These are phyloP conservation scores for Fomitopsis palustris DNA, from an alignment of 1,284 basidiomycete species.

Conservation along the genomic window DNA sequence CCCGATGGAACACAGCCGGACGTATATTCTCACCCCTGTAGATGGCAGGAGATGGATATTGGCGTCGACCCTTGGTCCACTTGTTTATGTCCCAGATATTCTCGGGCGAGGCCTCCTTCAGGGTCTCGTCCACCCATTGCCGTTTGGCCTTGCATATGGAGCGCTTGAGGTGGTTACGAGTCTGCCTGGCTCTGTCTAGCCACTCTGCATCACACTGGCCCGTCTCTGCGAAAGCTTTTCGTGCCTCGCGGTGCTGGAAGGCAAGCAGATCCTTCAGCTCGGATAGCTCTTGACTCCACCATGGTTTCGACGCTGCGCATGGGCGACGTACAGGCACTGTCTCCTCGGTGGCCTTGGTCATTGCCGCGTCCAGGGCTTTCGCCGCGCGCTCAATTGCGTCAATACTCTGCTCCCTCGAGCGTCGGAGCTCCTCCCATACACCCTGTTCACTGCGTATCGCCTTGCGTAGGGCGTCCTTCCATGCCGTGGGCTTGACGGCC, in stretches of 20 bases:
- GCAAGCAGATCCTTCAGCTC: neutral
- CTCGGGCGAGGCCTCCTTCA: neutral
- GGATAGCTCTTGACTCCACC: neutral
- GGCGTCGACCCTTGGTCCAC: neutral
- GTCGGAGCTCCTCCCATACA: neutral
- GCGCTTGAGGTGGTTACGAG: neutral
- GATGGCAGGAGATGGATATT: constrained; percentile 1
- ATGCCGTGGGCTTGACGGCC: neutral
- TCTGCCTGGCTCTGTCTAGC: neutral
- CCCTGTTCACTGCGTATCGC: neutral
- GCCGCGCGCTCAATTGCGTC: neutral
- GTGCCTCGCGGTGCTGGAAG: neutral
- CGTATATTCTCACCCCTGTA: neutral
- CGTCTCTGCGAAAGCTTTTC: neutral
- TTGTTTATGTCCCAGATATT: neutral
- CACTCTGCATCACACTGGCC: neutral
- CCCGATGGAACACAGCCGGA: neutral
- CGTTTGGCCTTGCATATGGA: neutral
- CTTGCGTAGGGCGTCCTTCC: constrained; percentile 1
- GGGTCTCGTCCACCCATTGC: neutral
- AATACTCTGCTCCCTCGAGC: neutral
- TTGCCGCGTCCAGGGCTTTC: neutral
- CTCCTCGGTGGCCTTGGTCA: neutral
- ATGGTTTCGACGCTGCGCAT: neutral
- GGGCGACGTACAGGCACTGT: neutral